These are phyloP conservation scores for Panaeolus cyanescens DNA, from an alignment of 768 basidiomycete species.

Conservation along the genomic window DNA sequence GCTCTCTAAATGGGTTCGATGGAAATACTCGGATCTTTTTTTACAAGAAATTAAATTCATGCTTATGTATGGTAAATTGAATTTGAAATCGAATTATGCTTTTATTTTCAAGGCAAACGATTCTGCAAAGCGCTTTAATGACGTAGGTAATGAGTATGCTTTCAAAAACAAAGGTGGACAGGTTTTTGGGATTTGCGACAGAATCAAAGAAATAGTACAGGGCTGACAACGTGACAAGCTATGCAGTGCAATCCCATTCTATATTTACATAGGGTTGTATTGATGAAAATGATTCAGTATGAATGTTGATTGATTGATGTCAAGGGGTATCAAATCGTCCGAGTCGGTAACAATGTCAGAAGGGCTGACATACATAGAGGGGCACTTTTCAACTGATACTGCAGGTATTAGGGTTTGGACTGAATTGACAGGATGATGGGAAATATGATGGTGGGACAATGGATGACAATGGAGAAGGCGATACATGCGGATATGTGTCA, in stretches of 20 bases:
- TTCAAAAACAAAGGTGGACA: too few relatives aligned
- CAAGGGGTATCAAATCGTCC: too few relatives aligned
- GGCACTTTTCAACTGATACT: too few relatives aligned
- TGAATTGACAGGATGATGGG: too few relatives aligned
- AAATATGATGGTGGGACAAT: not conserved
- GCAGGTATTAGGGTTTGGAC: too few relatives aligned
- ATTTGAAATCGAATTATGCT: not conserved
- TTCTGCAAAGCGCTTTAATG: too few relatives aligned
- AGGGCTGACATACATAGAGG: not conserved
- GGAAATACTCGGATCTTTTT: not conserved
- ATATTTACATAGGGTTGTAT: not conserved
- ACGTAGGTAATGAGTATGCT: too few relatives aligned
- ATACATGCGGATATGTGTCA: conserved; percentile 1
- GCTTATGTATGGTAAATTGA: not conserved
- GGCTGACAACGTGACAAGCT: too few relatives aligned
- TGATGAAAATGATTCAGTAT: not conserved
- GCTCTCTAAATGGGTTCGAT: conserved; percentile 5
- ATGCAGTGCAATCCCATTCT: too few relatives aligned
- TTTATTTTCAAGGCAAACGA: too few relatives aligned
- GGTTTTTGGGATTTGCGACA: too few relatives aligned
- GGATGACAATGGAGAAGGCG: not conserved
- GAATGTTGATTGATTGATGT: not conserved
- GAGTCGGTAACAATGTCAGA: not conserved
- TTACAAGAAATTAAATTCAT: not conserved
- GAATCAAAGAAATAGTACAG: too few relatives aligned